A percentile compares a stretch with the other conserved stretches of the same genome.
Evolutionary conservation across 176 grass and related monocot species (phyloP).

Genomic region (Cenchrus fungigraminus): DNA sequence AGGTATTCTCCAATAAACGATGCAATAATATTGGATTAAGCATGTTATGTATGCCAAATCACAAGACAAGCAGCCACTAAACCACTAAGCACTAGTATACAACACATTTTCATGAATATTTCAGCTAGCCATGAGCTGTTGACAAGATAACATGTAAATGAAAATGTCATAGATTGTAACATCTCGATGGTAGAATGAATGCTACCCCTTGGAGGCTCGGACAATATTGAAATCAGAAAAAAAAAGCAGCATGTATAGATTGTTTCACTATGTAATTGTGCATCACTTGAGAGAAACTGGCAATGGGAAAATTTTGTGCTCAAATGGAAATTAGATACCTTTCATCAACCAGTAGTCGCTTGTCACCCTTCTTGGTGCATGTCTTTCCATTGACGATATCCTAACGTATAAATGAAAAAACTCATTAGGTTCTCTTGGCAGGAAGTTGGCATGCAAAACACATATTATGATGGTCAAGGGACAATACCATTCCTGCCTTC

Average conservation of each 20-base stretch:
- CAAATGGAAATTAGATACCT: conserved; percentile 44
- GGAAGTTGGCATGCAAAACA: conserved; percentile 5
- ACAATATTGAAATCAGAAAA: neutral
- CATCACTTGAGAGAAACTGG: neutral
- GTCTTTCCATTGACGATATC: conserved; percentile 70
- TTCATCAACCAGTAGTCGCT: conserved; percentile 70
- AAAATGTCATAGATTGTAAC: neutral
- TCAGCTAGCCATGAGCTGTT: neutral
- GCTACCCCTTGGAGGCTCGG: neutral
- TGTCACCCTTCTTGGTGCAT: conserved; percentile 53
- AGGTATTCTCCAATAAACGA: neutral
- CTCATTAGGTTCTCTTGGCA: neutral
- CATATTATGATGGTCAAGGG: neutral
- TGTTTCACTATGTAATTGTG: neutral
- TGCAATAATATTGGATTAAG: neutral
- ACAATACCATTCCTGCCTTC: conserved; percentile 80
- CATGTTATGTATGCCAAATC: neutral
- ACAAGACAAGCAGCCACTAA: neutral
- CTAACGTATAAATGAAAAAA: conserved; percentile 43
- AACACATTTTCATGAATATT: neutral
- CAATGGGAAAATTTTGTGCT: neutral
- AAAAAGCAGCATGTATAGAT: neutral
- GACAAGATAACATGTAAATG: neutral
- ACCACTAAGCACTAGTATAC: neutral
- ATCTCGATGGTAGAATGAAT: neutral